phyloP scores from a whole-genome alignment of 129 eudicot genomes.

The Cynara cardunculus region DNA sequence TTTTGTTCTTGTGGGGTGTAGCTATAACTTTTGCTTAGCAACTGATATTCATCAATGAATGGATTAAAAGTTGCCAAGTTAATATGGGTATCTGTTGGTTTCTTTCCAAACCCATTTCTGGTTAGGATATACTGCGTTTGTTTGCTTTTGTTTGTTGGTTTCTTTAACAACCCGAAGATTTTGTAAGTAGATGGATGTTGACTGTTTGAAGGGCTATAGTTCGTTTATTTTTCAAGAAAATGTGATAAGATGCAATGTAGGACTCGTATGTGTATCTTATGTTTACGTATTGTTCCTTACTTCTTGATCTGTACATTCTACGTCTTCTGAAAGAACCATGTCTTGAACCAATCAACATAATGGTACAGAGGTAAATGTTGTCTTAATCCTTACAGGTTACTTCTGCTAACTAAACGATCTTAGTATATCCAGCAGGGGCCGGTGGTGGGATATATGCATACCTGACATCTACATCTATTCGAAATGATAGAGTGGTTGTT shows the following conservation, averaged over 20 bases:
- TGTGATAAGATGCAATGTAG: neutral
- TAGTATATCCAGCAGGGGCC: neutral
- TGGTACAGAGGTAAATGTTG: neutral
- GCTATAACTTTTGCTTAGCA: neutral
- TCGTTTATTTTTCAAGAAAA: neutral
- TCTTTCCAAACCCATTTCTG: too few relatives aligned
- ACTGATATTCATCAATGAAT: neutral
- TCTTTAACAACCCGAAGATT: neutral
- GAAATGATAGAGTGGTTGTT: neutral
- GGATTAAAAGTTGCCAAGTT: neutral
- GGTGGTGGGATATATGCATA: neutral
- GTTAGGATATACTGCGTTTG: neutral
- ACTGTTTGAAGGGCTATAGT: neutral
- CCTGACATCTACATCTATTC: neutral
- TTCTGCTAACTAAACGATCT: neutral
- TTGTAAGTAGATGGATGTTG: neutral
- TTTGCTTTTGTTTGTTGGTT: neutral
- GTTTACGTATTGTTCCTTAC: neutral
- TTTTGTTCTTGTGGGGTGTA: neutral
- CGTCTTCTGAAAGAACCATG: neutral
- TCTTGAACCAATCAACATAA: neutral
- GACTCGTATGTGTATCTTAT: neutral
- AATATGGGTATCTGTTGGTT: neutral
- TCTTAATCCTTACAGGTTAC: neutral
- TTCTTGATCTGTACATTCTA: neutral